Evolutionary conservation across 352 stramenopile species (phyloP).

Genomic region (Phytophthora podocarpi): DNA sequence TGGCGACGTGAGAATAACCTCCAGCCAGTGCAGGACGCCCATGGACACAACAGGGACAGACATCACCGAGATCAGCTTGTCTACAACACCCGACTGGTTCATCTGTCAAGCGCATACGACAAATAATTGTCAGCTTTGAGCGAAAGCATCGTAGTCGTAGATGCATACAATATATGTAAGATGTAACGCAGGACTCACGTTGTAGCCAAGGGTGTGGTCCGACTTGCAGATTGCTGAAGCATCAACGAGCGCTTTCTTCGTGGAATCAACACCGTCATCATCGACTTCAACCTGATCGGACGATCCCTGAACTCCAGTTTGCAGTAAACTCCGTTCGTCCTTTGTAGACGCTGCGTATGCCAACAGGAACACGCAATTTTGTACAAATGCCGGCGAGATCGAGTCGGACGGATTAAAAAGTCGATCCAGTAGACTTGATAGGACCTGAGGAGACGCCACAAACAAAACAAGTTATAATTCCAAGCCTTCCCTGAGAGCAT

Average conservation of each 20-base stretch:
- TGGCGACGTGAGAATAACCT: constrained; percentile 74
- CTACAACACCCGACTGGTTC: constrained; percentile 84
- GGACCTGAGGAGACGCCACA: constrained; percentile 45
- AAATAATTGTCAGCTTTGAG: background rate
- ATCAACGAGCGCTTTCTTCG: constrained; percentile 71
- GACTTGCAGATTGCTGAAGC: constrained; percentile 83
- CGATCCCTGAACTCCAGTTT: constrained; percentile 34
- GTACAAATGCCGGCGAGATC: constrained; percentile 55
- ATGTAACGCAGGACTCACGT: constrained; percentile 47
- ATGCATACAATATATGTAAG: background rate
- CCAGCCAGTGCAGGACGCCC: constrained; percentile 84
- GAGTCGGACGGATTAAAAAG: constrained; percentile 83
- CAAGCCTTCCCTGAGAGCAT: background rate
- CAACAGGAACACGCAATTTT: constrained; percentile 75
- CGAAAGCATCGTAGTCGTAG: background rate
- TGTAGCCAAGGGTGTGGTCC: constrained; percentile 87
- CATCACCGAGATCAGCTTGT: constrained; percentile 82
- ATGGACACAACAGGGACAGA: constrained; percentile 83
- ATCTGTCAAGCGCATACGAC: constrained; percentile 50
- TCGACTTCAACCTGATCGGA: constrained; percentile 49
- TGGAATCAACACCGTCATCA: constrained; percentile 57
- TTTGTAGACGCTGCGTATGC: constrained; percentile 79
- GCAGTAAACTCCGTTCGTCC: constrained; percentile 79
- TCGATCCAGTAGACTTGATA: constrained; percentile 77
- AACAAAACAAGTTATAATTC: constrained; percentile 4